Evolutionary conservation across 805 yeast genomes (phyloP), one percentile per base, ranked within the genome.

Genomic region (Lipomyces chichibuensis): DNA sequence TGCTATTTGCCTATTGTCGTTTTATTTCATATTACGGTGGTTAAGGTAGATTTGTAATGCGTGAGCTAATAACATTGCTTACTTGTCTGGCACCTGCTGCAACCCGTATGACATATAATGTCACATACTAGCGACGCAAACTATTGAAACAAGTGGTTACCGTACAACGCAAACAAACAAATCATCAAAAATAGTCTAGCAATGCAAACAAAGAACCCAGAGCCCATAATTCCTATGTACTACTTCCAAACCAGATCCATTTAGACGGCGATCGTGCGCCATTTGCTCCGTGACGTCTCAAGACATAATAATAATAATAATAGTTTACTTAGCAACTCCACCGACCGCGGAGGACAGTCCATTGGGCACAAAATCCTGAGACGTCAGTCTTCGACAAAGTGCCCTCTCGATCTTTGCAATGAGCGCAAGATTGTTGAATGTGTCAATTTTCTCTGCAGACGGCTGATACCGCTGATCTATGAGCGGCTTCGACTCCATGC

Each of bases 21-120:
- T 92, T 80, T 91, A 87, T 77, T 82, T 84, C 65, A 87, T 93
- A 55, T 76, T 88, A 70, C 85, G 83, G 74, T 87, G 87, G 82
- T 81, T 93, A 64, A 82, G 90, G 56, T 89, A 77, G 58, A 43
- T 17, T 11, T 43, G 0, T 43, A 43, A 43, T n/a, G 49, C 23
- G 20, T 17, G 49, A 14, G 17, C 17, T n/a, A 57, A 43, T 23
- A n/a, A 25, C 2, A 37, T 14, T 4, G 55, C 13, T 13, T 11
- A 27, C 29, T 52, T 37, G 43, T 37, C 14, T 14, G 43, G 43
- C 43, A 37, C 43, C 13, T 2, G 6, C 13, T 2, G 6, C 43
- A 9, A 43, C 3, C 49, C 49, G 23, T n/a, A 49, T 27, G 23
- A 55, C 27, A 27, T 49, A 14, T 43, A 35, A 35, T 35, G 11